phyloP scores from a whole-genome alignment of 352 stramenopile genomes.

The Blastocystis sp. region DNA sequence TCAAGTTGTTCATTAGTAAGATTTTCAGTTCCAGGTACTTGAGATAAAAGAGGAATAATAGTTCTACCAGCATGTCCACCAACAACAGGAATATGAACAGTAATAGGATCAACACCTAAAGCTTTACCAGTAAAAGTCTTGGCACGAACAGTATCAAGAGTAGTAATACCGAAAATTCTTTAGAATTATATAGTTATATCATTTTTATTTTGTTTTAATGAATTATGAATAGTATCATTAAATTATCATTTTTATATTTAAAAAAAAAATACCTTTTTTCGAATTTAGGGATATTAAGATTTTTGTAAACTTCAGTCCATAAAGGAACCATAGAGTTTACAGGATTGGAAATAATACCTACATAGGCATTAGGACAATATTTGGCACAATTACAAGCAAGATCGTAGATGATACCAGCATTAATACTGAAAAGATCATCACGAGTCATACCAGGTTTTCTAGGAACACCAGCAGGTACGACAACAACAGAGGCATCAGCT shows the following conservation, averaged over 20 bases:
- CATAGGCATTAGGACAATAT: slow-evolving; percentile 77
- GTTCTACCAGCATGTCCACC: slow-evolving; percentile 93
- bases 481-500: slow-evolving; percentile 73
- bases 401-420: slow-evolving; percentile 79
- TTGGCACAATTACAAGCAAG: slow-evolving; percentile 75
- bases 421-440: slow-evolving; percentile 80
- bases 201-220: too few relatives aligned
- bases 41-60: slow-evolving; percentile 90
- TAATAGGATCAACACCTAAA: slow-evolving; percentile 43
- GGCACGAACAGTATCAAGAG: slow-evolving; percentile 16
- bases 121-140: not conserved
- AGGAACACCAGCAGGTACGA: slow-evolving; percentile 95
- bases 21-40: slow-evolving; percentile 57
- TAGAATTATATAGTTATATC: too few relatives aligned
- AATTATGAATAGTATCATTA: too few relatives aligned
- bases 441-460: slow-evolving; percentile 87
- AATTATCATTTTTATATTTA: too few relatives aligned
- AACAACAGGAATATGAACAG: slow-evolving; percentile 71
- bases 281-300: slow-evolving; percentile 49
- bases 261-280: too few relatives aligned
- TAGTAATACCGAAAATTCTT: slow-evolving; percentile 25
- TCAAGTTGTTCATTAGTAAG: slow-evolving; percentile 75
- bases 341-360: slow-evolving; percentile 94
- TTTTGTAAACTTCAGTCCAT: slow-evolving; percentile 90
- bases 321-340: slow-evolving; percentile 98